Base-by-base conservation (phyloP, 805 yeast species). In the Saccharomycopsis fodiens region DNA sequence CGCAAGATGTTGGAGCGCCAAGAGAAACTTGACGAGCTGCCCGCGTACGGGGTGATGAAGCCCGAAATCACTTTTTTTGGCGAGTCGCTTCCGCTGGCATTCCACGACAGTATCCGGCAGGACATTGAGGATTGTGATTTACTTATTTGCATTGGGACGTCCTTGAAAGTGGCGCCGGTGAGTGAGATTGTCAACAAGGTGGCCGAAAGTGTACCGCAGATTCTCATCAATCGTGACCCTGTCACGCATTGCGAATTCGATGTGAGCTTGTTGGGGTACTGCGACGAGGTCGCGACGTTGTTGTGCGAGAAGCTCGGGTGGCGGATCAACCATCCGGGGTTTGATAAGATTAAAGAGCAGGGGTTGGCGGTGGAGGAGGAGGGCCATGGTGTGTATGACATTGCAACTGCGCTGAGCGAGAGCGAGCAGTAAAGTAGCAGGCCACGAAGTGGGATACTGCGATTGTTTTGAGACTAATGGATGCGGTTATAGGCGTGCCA, bases 41-140 rank as follows among this genome's bases (percentile, higher is more conserved):
- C 44, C 3, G 73, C 83, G 6, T 77, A 63, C 58, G 96, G 96
- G 13, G 91, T 87, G 2, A 72, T 85, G 74, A 88, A 89, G 60
- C 97, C 97, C 0, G 95, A 88, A 59, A 88, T 88, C 50, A 87
- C 95, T 0, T 88, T 88, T 58, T 88, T 88, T 55, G 95, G 95
- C 13, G 96, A 88, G 60, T 76, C 79, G 13, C 67, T 88, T 47
- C 96, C 96, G 1, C 68, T 69, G 12, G 62, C 70, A 40, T 88
- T 82, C 57, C 89, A 86, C 54, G 71, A 72, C 39, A 60, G 67
- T 25, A 73, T 80, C 23, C 66, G 68, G 35, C 70, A 72, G 36
- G 96, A 89, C 58, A 68, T 80, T 4, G 55, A 63, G 16, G 67
- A 73, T 35, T 85, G 95, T 62, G 97, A 89, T 61, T 66, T 88